Evolutionary conservation across 805 yeast species (phyloP).

Genomic region (Debaryomyces tyrocola): DNA sequence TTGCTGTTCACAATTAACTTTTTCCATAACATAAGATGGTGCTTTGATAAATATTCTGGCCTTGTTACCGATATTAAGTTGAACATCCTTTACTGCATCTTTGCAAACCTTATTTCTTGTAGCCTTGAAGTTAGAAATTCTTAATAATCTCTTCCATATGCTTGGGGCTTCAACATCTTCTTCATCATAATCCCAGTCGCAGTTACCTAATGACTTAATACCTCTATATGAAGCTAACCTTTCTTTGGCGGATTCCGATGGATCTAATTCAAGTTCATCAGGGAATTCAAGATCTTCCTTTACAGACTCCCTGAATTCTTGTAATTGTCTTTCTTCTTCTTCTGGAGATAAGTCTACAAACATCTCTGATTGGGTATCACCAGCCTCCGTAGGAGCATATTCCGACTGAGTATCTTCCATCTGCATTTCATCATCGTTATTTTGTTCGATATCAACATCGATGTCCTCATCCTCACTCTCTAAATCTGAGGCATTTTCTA

Average conservation of each 20-base stretch:
- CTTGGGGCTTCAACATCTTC: constrained; percentile 71
- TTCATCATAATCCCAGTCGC: constrained; percentile 89
- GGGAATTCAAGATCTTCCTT: constrained; percentile 91
- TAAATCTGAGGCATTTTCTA: constrained; percentile 41
- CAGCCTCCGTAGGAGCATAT: constrained; percentile 47
- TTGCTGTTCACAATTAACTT: constrained; percentile 38
- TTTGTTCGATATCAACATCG: constrained; percentile 16
- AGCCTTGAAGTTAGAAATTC: constrained; percentile 75
- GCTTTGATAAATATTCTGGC: constrained; percentile 61
- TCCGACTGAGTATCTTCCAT: constrained; percentile 25
- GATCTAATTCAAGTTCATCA: constrained; percentile 87
- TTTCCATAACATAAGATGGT: constrained; percentile 47
- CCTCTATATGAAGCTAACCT: constrained; percentile 82
- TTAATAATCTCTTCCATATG: constrained; percentile 72
- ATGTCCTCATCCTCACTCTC: constrained; percentile 47
- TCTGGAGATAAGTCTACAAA: constrained; percentile 75
- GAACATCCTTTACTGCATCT: constrained; percentile 48
- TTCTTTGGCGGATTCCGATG: constrained; percentile 72
- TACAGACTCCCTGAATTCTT: constrained; percentile 64
- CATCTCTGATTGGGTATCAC: constrained; percentile 48
- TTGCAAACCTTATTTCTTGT: constrained; percentile 69
- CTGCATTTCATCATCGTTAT: constrained; percentile 18
- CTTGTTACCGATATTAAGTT: constrained; percentile 56
- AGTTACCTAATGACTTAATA: constrained; percentile 72
- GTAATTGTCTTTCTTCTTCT: constrained; percentile 79